Conservation (phyloP, 179 eudicot species). For the Amaranthus tricolor region DNA sequence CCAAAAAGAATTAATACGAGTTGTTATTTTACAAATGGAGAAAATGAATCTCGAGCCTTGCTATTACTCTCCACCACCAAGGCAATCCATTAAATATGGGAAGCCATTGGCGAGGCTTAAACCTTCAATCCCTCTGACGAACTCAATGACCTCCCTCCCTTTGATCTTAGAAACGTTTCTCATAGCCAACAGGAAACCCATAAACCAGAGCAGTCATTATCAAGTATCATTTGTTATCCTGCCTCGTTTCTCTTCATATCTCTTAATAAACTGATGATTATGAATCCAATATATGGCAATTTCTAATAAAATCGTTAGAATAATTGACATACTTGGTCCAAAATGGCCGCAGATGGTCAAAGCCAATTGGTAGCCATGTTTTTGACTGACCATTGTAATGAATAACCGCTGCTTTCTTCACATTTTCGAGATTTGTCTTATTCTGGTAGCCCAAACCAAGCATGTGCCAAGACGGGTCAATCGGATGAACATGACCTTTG, state of each 20-base stretch:
- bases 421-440: slow-evolving; percentile 61
- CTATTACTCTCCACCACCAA: slow-evolving; percentile 16
- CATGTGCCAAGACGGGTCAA: slow-evolving; percentile 96
- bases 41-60: slow-evolving; percentile 32
- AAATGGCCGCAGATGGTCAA: slow-evolving; percentile 94
- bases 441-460: slow-evolving; percentile 97
- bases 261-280: slow-evolving; percentile 17
- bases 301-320: slow-evolving; percentile 77
- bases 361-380: slow-evolving; percentile 97
- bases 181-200: slow-evolving; percentile 21
- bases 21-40: slow-evolving; percentile 33
- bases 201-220: slow-evolving; percentile 21
- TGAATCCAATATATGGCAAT: slow-evolving; percentile 94
- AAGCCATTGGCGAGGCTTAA: slow-evolving; percentile 25
- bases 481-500: slow-evolving; percentile 83
- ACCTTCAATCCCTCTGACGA: slow-evolving; percentile 22
- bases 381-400: slow-evolving; percentile 99
- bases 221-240: slow-evolving; percentile 10
- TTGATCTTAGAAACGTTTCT: slow-evolving; percentile 15
- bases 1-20: slow-evolving; percentile 35
- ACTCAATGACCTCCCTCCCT: slow-evolving; percentile 18
- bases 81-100: slow-evolving; percentile 10
- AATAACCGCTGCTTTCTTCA: slow-evolving; percentile 91
- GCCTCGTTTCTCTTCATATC: slow-evolving; percentile 20
- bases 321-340: slow-evolving; percentile 95